Evolutionary conservation across 352 stramenopile genomes (phyloP).

Genomic region (Nothophytophthora sp.): DNA sequence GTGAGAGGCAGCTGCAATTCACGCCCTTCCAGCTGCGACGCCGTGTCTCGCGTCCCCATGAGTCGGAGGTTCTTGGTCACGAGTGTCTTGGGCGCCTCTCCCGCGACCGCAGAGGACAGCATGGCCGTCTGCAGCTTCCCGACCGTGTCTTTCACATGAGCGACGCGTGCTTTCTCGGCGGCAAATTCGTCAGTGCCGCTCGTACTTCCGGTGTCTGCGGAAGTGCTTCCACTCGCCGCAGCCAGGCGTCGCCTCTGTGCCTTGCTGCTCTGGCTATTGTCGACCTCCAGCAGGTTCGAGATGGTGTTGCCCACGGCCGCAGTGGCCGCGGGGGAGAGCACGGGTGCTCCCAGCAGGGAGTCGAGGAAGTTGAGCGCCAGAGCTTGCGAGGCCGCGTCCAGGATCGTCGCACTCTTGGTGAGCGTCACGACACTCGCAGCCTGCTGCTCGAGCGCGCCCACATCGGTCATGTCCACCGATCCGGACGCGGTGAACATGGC

Average conservation of each 20-base stretch:
- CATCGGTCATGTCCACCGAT: conserved; percentile 52
- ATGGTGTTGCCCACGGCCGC: conserved; percentile 56
- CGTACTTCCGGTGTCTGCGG: background rate
- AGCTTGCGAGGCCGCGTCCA: conserved; percentile 46
- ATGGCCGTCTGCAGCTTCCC: conserved; percentile 49
- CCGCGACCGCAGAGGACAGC: conserved; percentile 41
- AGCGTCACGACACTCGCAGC: conserved; percentile 66
- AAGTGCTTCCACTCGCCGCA: background rate
- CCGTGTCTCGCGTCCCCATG: conserved; percentile 40
- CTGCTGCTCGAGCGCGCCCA: conserved; percentile 60
- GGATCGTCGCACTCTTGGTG: conserved; percentile 56
- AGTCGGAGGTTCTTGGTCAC: conserved; percentile 70
- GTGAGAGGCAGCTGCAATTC: conserved; percentile 39
- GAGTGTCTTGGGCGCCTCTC: conserved; percentile 51
- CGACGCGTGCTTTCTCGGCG: conserved; percentile 30
- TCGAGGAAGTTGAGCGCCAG: conserved; percentile 60
- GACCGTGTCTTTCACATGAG: conserved; percentile 49
- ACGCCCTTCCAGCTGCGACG: conserved; percentile 42
- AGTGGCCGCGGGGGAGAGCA: conserved; percentile 50
- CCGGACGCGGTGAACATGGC: conserved; percentile 56
- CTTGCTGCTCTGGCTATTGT: conserved; percentile 18
- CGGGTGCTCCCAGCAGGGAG: conserved; percentile 50
- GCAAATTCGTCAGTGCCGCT: conserved; percentile 22
- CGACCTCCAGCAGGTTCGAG: conserved; percentile 59
- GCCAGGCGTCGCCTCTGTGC: conserved; percentile 11